Base-by-base conservation (phyloP, 768 basidiomycete genomes). In the Epithele typhae region DNA sequence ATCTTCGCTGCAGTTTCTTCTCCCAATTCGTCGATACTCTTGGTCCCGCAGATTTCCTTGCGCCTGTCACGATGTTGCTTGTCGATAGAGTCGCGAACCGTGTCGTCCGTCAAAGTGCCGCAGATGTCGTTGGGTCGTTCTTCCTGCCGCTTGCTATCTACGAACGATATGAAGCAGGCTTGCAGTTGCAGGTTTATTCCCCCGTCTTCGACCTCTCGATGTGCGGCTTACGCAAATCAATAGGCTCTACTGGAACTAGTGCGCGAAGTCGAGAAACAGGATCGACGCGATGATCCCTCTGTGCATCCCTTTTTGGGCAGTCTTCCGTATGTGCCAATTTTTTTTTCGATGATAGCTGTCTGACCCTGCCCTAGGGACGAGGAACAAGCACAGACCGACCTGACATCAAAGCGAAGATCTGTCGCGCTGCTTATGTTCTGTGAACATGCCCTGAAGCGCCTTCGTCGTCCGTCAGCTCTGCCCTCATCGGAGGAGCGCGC, bases 11-110 rank as follows among this genome's bases (percentile, higher is more conserved):
- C 50, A 94, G 92, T 45, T 95, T 99, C 68, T 97, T 93, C 66
- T 73, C 81, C 2, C 92, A 94, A 60, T 76, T 99, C 12, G 78
- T 88, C 18, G 82, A 90, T 45, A 83, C 87, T 2, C 75, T 98
- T 18, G 93, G 91, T 3, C 69, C 84, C 6, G 68, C 74, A 7
- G 82, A 91, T 23, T 99, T 94, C 71, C 68, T 95, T 36, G 74
- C 88, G 0, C 85, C 92, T 0, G 64, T 96, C 12, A 81, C 76
- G 45, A 87, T 96, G 81, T 78, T 97, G 0, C 72, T 98, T 19
- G 73, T 92, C 1, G 90, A 94, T 57, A 90, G 86, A 55, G 71
- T 76, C 3, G 76, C 82, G 8, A 87, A 81, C 53, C 79, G 83
- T 15, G 74, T 84, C 27, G 75, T 80, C 10, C 78, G 84, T 37